These are phyloP conservation scores for Meyerozyma athensensis DNA, from an alignment of 1,139 yeast genomes.

Conservation along the genomic window DNA sequence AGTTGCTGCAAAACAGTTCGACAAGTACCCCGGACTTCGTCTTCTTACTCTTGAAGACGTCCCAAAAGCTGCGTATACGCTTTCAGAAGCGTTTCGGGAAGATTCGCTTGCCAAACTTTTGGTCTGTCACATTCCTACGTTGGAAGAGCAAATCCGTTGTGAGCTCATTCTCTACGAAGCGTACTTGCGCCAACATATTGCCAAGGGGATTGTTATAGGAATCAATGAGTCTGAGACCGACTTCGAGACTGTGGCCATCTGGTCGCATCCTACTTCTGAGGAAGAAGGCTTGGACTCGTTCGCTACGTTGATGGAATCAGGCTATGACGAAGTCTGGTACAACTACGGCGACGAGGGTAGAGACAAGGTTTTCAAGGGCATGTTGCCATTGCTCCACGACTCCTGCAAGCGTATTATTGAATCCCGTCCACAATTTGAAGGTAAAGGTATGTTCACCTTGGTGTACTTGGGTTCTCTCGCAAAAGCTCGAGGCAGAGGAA, in stretches of 20 bases:
- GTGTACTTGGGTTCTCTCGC: conserved; percentile 59
- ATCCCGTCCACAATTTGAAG: conserved; percentile 31
- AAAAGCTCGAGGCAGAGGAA: conserved; percentile 64
- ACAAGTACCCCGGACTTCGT: conserved; percentile 1
- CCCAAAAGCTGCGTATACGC: conserved; percentile 50
- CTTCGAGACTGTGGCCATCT: conserved; percentile 60
- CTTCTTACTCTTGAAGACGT: conserved; percentile 28
- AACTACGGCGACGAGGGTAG: conserved; percentile 49
- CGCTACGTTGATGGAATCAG: conserved; percentile 50
- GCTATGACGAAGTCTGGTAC: conserved; percentile 53
- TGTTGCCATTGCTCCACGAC: conserved; percentile 55
- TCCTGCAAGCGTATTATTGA: conserved; percentile 36
- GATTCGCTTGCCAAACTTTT: conserved; percentile 51
- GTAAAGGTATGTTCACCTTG: conserved; percentile 47
- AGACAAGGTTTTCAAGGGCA: conserved; percentile 48
- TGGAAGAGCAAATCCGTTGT: conserved; percentile 31
- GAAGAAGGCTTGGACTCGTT: conserved; percentile 43
- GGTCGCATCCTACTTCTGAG: conserved; percentile 53
- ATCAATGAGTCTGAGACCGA: conserved; percentile 37
- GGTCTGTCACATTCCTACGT: conserved; percentile 38
- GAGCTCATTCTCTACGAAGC: conserved; percentile 52
- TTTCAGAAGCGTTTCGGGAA: conserved; percentile 45
- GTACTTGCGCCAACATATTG: conserved; percentile 52
- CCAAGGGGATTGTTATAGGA: conserved; percentile 53
- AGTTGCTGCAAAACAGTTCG: not conserved